Evolutionary conservation across 257 asterid genomes (phyloP).

Genomic region (Penstemon barbatus): DNA sequence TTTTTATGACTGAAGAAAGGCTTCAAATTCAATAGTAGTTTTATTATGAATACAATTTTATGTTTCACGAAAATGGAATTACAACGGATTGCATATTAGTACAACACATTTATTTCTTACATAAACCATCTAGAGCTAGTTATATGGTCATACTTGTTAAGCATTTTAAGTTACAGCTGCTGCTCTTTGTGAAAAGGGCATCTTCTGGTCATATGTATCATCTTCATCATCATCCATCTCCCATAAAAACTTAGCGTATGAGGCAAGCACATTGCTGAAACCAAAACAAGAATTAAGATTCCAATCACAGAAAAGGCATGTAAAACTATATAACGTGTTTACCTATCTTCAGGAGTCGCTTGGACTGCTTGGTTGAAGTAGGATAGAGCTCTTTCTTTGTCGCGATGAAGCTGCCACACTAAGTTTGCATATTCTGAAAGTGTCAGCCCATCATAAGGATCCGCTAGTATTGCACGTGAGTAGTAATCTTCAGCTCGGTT

Average conservation of each 20-base stretch:
- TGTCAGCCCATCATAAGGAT: constrained; percentile 65
- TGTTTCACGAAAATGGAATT: no score
- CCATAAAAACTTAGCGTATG: constrained; percentile 90
- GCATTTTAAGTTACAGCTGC: constrained; percentile 20
- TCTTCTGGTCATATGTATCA: not conserved
- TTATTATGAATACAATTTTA: no score
- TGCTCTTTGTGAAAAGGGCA: constrained; percentile 20
- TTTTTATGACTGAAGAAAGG: no score
- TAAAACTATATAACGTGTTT: constrained; percentile 12
- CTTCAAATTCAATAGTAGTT: no score
- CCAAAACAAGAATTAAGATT: not conserved
- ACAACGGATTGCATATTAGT: no score
- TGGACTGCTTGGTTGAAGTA: constrained; percentile 68
- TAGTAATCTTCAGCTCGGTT: constrained; percentile 72
- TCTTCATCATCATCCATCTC: constrained; percentile 54
- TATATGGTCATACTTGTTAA: not conserved
- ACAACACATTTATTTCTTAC: no score
- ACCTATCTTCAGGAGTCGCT: constrained; percentile 71
- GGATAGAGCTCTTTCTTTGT: constrained; percentile 54
- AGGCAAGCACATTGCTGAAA: constrained; percentile 73
- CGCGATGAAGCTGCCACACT: constrained; percentile 65
- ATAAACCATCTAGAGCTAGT: no score
- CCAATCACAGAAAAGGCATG: not conserved
- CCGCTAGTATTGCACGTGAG: constrained; percentile 55
- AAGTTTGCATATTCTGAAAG: constrained; percentile 59